Evolutionary conservation across 352 stramenopile genomes (phyloP), one percentile per base, ranked within the genome.

Genomic region (Pythium aquatile): DNA sequence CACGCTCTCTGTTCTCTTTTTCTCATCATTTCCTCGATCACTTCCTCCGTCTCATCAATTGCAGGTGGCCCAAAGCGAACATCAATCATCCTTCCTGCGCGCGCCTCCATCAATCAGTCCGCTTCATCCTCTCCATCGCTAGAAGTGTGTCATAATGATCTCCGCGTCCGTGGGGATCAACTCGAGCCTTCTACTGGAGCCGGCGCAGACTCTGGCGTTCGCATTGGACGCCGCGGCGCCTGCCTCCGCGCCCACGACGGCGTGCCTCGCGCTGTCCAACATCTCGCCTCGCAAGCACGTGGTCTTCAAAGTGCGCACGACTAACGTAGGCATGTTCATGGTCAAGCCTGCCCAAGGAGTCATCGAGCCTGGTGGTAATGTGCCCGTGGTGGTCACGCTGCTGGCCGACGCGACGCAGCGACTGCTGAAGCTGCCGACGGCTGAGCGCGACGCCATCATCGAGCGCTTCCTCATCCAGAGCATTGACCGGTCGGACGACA

Each of bases 281-380:
- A 73, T 92, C 47, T 91, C 85, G 54, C 47, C 58, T 26, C 53
- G 59, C n/a, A 82, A 87, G 55, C 72, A 77, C 61, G 70, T 89
- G 16, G 71, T 91, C 11, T 92, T 90, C 65, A 88, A 90, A 48
- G 70, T 94, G 30, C 81, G 83, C 63, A 94, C 85, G 40, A 89
- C 81, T 65, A 84, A 89, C 66, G 77, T 81, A 53, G 71, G 90
- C 33, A 85, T 85, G 49, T 94, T 94, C 65, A 79, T 76, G 24
- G 85, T 94, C 47, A 83, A 78, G 54, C 85, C 85, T 8, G 78
- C 85, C 35, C 77, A 91, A 37, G 82, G 81, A 29, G 37, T 90
- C 10, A 53, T 93, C 39, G 37, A 57, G n/a, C 76, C 81, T 17
- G 78, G 70, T 20, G 58, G 56, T 3, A 75, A 74, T 28, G 46